These are phyloP conservation scores for Elsinoe batatas DNA, from an alignment of 2,329 filamentous ascomycete genomes.

Conservation along the genomic window DNA sequence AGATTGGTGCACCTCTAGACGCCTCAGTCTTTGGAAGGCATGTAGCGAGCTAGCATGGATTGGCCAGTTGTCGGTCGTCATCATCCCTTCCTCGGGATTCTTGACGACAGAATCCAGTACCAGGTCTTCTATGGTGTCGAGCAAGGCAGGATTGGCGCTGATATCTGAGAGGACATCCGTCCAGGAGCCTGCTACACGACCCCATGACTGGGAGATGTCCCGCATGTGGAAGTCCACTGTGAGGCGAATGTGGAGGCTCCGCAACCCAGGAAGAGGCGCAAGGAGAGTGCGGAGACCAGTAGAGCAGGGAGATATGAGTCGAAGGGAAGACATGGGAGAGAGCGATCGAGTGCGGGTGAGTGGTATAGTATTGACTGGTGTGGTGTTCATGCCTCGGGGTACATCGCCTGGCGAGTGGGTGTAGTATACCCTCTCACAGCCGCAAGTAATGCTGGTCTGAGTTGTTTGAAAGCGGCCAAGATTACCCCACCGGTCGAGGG, in stretches of 20 bases:
- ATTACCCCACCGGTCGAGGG: neutral
- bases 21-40: neutral
- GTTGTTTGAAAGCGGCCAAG: neutral
- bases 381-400: neutral
- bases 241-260: neutral
- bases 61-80: conserved; percentile 7
- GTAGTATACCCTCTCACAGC: neutral
- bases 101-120: neutral
- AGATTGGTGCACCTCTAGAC: neutral
- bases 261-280: neutral
- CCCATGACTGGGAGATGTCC: conserved; percentile 3
- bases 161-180: neutral
- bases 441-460: neutral
- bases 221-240: conserved; percentile 2
- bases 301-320: neutral
- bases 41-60: neutral
- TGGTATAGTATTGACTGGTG: neutral
- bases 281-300: neutral
- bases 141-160: neutral
- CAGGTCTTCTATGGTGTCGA: conserved; percentile 1
- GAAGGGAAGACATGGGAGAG: neutral
- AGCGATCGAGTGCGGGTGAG: neutral
- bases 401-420: neutral
- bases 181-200: neutral
- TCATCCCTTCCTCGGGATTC: neutral